Percentiles rank a stretch among this genome's conserved stretches.
phyloP scores from a whole-genome alignment of 768 basidiomycete genomes.

The Tulasnella calospora region DNA sequence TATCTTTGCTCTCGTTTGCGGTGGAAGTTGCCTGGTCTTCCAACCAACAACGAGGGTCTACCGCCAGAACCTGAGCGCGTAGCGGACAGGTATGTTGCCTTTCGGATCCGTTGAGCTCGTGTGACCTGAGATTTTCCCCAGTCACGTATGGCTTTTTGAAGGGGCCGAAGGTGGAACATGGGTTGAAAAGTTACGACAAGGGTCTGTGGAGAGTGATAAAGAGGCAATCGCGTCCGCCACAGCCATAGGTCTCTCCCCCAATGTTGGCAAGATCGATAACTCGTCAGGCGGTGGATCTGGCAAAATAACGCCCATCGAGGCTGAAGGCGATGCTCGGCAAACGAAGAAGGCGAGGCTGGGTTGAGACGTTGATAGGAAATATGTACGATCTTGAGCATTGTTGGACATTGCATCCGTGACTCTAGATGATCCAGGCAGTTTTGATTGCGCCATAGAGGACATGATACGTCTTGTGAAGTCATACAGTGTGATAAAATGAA shows the following conservation, averaged over 20 bases:
- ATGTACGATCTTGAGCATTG: not conserved
- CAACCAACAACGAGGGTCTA: conserved; percentile 41
- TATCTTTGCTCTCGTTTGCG: conserved; percentile 62
- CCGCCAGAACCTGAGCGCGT: conserved; percentile 49
- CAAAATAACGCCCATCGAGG: not conserved
- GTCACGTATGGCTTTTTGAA: conserved; percentile 79
- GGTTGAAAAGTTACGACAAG: conserved; percentile 16
- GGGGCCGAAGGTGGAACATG: conserved; percentile 54
- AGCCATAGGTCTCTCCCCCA: not conserved
- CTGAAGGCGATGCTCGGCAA: not conserved
- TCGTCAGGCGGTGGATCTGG: not conserved
- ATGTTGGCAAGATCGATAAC: not conserved
- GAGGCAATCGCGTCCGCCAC: not conserved
- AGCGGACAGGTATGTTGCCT: conserved; percentile 53
- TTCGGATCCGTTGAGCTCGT: not conserved
- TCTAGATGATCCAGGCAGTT: not conserved
- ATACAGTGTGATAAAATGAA: conserved; percentile 2
- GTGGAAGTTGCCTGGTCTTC: conserved; percentile 61
- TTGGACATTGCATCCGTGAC: not conserved
- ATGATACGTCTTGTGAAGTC: not conserved
- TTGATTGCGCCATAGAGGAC: not conserved
- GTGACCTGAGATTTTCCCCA: conserved; percentile 34
- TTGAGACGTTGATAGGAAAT: not conserved
- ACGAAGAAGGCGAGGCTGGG: conserved; percentile 14
- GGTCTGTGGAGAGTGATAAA: not conserved